Evolutionary conservation across 164 flowering plant genomes (phyloP).

Genomic region (Nelumbo lutea): DNA sequence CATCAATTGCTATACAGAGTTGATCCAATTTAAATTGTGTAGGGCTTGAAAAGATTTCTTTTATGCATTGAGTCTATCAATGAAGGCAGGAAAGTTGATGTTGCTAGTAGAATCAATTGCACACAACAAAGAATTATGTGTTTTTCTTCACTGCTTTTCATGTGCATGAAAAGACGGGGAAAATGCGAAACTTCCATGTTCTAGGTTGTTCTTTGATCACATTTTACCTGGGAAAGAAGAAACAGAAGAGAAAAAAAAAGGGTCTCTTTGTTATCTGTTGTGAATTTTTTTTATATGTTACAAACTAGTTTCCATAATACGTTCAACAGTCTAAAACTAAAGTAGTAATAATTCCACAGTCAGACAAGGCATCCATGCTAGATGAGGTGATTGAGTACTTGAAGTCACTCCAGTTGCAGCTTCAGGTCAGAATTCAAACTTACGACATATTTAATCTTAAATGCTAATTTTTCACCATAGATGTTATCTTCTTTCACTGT

Average conservation of each 20-base stretch:
- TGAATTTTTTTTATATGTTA: too few relatives aligned
- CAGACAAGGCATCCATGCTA: constrained; percentile 82
- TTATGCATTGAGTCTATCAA: background rate
- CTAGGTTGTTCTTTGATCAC: background rate
- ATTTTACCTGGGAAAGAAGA: background rate
- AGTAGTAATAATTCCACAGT: constrained; percentile 26
- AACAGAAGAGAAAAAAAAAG: too few relatives aligned
- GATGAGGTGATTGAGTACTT: constrained; percentile 82
- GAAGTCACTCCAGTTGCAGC: constrained; percentile 79
- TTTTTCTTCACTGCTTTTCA: too few relatives aligned
- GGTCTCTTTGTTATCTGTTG: background rate
- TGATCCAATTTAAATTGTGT: background rate
- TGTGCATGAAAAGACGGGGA: too few relatives aligned
- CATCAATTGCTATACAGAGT: background rate
- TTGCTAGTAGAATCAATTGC: too few relatives aligned
- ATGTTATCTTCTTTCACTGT: background rate
- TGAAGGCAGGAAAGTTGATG: background rate
- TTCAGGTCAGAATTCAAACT: constrained; percentile 39
- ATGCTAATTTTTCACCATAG: background rate
- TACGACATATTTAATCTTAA: background rate
- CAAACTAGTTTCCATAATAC: too few relatives aligned
- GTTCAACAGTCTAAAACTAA: background rate
- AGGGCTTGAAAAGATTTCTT: background rate
- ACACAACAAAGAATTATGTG: too few relatives aligned
- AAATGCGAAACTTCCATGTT: too few relatives aligned